Evolutionary conservation across 1,284 basidiomycete species (phyloP).

Genomic region (Leccinum insolens): DNA sequence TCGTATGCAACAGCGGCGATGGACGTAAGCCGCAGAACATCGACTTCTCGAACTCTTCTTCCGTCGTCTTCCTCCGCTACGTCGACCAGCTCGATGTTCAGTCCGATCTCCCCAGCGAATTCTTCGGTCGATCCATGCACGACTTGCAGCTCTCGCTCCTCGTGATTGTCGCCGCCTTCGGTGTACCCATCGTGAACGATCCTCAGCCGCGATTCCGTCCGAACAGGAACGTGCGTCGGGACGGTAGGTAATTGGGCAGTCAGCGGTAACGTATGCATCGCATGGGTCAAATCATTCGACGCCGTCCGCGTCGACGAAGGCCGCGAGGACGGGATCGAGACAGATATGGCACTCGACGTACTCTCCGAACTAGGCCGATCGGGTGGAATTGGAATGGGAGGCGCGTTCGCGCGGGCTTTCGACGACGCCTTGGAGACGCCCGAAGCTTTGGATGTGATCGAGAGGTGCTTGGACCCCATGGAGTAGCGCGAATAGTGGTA

Average conservation of each 20-base stretch:
- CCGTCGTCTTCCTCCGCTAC: constrained; percentile 24
- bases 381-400: constrained; percentile 28
- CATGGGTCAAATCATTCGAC: constrained; percentile 30
- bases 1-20: too few species aligned
- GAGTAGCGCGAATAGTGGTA: constrained; percentile 73
- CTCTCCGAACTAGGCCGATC: constrained; percentile 34
- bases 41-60: neutral
- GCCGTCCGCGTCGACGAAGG: constrained; percentile 23
- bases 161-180: constrained; percentile 20
- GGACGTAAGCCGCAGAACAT: too few species aligned
- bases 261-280: constrained; percentile 22
- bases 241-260: constrained; percentile 36
- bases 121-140: constrained; percentile 23
- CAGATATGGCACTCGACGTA: constrained; percentile 19
- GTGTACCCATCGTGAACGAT: constrained; percentile 30
- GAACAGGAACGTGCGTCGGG: constrained; percentile 32
- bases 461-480: constrained; percentile 41
- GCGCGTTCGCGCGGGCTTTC: constrained; percentile 23
- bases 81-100: constrained; percentile 19
- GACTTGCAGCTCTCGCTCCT: constrained; percentile 20
- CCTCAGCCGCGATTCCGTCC: constrained; percentile 35
- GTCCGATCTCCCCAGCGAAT: constrained; percentile 2
- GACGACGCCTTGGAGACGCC: constrained; percentile 31
- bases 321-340: constrained; percentile 17
- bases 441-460: constrained; percentile 27